Percentiles rank a stretch among this genome's conserved stretches.
These are phyloP conservation scores for Arthrinium phaeospermum DNA, from an alignment of 2,329 filamentous ascomycete genomes.

Conservation along the genomic window DNA sequence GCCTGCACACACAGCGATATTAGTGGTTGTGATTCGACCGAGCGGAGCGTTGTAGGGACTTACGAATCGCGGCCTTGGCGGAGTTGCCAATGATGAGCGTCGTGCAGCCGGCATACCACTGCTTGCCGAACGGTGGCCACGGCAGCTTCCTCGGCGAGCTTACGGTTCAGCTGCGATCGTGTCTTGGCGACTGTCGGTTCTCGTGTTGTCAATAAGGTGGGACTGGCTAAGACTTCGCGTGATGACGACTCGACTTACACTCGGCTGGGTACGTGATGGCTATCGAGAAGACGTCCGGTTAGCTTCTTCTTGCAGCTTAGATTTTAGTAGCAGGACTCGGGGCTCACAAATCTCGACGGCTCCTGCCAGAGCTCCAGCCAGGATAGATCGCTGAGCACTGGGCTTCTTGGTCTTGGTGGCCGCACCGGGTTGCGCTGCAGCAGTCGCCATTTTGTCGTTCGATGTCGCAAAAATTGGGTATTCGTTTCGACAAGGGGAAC, in stretches of 20 bases:
- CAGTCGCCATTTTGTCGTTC: slow-evolving; percentile 22
- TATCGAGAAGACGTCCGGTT: slow-evolving; percentile 35
- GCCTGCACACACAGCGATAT: slow-evolving; percentile 49
- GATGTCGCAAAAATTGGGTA: background rate
- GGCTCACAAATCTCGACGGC: slow-evolving; percentile 86
- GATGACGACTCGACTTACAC: slow-evolving; percentile 52
- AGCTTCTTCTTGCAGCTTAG: background rate
- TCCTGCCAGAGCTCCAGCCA: slow-evolving; percentile 92
- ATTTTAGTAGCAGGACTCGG: slow-evolving; percentile 28
- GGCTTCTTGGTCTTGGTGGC: slow-evolving; percentile 57
- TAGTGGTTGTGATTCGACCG: background rate
- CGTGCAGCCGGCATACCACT: slow-evolving; percentile 98
- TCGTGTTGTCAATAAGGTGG: slow-evolving; percentile 22
- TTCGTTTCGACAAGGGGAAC: background rate
- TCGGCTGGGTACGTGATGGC: slow-evolving; percentile 83
- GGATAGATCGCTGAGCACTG: slow-evolving; percentile 84
- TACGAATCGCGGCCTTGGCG: slow-evolving; percentile 92
- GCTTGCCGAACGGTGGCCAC: slow-evolving; percentile 89
- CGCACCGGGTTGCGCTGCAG: slow-evolving; percentile 23
- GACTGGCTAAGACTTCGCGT: slow-evolving; percentile 5
- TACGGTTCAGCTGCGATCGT: slow-evolving; percentile 87
- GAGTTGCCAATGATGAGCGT: slow-evolving; percentile 97
- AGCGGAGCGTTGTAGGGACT: slow-evolving; percentile 38
- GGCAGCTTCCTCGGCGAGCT: slow-evolving; percentile 84
- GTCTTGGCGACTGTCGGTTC: slow-evolving; percentile 81